A percentile compares a stretch with the other conserved stretches of the same genome.
Conservation (phyloP, 2,329 filamentous ascomycete species). For the Aspergillus calidoustus region DNA sequence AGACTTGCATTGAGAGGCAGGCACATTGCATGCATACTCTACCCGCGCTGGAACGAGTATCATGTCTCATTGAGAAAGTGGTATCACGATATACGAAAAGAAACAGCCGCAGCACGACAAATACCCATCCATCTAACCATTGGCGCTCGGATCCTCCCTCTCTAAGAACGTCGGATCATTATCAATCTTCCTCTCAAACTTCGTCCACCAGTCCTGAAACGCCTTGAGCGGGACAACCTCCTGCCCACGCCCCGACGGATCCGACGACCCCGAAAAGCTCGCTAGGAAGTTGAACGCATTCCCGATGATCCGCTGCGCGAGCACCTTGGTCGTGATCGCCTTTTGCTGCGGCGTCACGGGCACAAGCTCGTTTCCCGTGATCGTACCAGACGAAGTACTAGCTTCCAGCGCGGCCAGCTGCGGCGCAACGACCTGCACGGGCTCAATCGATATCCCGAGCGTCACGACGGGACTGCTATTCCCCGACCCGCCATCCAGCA, state of each 20-base stretch:
- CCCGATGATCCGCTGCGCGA: constrained; percentile 92
- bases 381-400: constrained; percentile 26
- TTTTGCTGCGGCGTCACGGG: constrained; percentile 35
- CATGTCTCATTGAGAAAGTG: neutral
- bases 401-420: constrained; percentile 65
- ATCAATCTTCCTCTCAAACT: constrained; percentile 87
- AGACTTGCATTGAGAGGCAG: constrained; percentile 1
- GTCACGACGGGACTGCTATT: constrained; percentile 53
- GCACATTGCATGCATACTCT: neutral
- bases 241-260: constrained; percentile 59
- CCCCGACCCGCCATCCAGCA: constrained; percentile 52
- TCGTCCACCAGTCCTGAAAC: constrained; percentile 97
- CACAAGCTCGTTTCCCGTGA: constrained; percentile 38
- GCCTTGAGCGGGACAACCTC: constrained; percentile 93
- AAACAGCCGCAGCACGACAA: neutral
- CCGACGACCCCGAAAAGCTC: constrained; percentile 72
- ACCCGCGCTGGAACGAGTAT: neutral
- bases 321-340: constrained; percentile 69
- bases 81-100: neutral
- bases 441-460: constrained; percentile 82
- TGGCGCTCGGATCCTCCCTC: constrained; percentile 58
- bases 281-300: constrained; percentile 97
- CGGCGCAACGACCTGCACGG: constrained; percentile 70
- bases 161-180: constrained; percentile 89
- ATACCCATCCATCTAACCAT: constrained; percentile 18